Base-by-base conservation (phyloP, 2,329 filamentous ascomycete species). In the Colletotrichum incanum region DNA sequence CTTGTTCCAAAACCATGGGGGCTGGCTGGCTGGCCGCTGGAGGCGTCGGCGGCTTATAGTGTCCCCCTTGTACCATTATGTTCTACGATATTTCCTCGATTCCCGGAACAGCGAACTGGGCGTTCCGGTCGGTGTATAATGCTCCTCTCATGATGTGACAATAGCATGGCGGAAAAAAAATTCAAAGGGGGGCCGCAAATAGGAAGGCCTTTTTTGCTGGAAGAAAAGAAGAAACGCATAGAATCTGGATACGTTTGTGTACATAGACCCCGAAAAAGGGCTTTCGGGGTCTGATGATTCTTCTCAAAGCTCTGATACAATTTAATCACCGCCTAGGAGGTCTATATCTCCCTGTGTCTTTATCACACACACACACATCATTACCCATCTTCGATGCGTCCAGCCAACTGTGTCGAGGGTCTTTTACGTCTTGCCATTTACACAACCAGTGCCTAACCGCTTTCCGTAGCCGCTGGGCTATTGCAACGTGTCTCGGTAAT, bases 121-220 rank as follows among this genome's bases (percentile, higher is more conserved):
- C 63, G 66, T 71, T 71, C 71, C 77, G 79, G 74, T 80, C 74
- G 76, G 74, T 83, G 81, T 84, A 82, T 83, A 82, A 84, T 84
- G 83, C 83, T 85, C 84, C 83, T 79, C 82, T 85, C 83, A 85
- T 79, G 82, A 85, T 79, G 77, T 75, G 79, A 73, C 26, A 61
- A 72, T 71, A 62, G 71, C 71, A 73, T 63, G 67, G 71, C 67
- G 67, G 67, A 34, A 50, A 68, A 62, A 54, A 45, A 45, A n/a
- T n/a, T 2, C 20, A 7, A 45, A 34, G 60, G 60, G 60, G 41
- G 47, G 66, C 65, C 60, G 31, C 47, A 55, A 72, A 72, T 65
- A 59, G 70, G 47, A 65, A 65, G 66, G 59, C 66, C 47, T 43
- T 65, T 65, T 56, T 65, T 60, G 45, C 52, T 65, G 65, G 65